A percentile compares a stretch with the other conserved stretches of the same genome.
These are phyloP conservation scores for Cytospora leucostoma DNA, from an alignment of 2,329 filamentous ascomycete genomes.

Conservation along the genomic window DNA sequence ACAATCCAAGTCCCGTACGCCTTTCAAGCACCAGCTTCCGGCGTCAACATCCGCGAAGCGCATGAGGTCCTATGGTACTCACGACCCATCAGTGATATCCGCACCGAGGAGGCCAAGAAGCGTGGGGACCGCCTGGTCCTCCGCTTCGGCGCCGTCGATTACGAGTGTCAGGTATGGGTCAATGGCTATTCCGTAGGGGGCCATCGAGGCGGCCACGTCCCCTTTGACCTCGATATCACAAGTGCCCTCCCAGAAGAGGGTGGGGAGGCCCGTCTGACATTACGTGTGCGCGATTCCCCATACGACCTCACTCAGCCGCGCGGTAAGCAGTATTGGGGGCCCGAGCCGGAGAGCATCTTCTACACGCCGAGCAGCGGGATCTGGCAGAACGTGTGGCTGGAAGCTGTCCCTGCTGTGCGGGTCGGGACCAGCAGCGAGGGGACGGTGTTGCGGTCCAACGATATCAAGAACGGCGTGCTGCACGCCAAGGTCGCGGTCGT, in stretches of 20 bases:
- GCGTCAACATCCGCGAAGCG: constrained; percentile 60
- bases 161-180: constrained; percentile 60
- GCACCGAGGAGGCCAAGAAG: constrained; percentile 44
- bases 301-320: constrained; percentile 65
- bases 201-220: constrained; percentile 61
- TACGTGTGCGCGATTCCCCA: constrained; percentile 65
- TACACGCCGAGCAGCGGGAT: constrained; percentile 60
- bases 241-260: constrained; percentile 42
- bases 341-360: constrained; percentile 61
- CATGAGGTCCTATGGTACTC: constrained; percentile 72
- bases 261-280: constrained; percentile 44
- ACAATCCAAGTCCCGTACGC: constrained; percentile 65
- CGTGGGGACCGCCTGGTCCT: constrained; percentile 48
- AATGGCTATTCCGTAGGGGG: constrained; percentile 53
- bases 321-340: constrained; percentile 68
- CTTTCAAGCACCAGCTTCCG: constrained; percentile 65
- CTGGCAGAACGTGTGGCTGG: constrained; percentile 60
- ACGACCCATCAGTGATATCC: constrained; percentile 51
- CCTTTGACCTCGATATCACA: constrained; percentile 59
- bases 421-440: constrained; percentile 59
- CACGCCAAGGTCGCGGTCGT: constrained; percentile 52
- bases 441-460: constrained; percentile 57
- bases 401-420: constrained; percentile 53
- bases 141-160: constrained; percentile 64
- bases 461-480: constrained; percentile 54